Percentiles rank a stretch among this genome's conserved stretches.
These are phyloP conservation scores for Trichophyton mentagrophytes DNA, from an alignment of 2,329 filamentous ascomycete species.

Conservation along the genomic window DNA sequence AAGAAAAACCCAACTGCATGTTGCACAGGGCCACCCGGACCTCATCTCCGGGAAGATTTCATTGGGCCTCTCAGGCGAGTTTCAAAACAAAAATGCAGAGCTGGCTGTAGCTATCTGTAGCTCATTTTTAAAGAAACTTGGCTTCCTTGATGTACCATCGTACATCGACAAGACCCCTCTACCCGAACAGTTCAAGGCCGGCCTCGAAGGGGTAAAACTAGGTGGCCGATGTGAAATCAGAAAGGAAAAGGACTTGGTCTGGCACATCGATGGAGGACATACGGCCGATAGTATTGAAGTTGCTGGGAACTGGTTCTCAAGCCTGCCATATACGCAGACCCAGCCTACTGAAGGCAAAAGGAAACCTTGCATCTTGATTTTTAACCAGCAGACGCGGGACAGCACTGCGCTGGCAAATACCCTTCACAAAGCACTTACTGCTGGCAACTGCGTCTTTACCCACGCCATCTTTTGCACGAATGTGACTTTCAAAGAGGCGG, in stretches of 20 bases:
- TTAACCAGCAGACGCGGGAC: slow-evolving; percentile 86
- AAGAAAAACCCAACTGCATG: slow-evolving; percentile 35
- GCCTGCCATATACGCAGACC: slow-evolving; percentile 31
- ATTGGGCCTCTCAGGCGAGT: slow-evolving; percentile 48
- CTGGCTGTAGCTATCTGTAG: slow-evolving; percentile 42
- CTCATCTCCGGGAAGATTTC: slow-evolving; percentile 34
- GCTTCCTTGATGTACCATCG: slow-evolving; percentile 25
- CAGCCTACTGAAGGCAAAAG: slow-evolving; percentile 15
- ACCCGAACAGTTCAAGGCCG: slow-evolving; percentile 49
- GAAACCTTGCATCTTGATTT: slow-evolving; percentile 54
- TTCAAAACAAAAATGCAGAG: slow-evolving; percentile 51
- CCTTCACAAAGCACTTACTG: slow-evolving; percentile 46
- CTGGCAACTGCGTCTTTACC: slow-evolving; percentile 43
- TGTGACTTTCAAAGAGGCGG: slow-evolving; percentile 47
- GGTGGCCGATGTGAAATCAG: slow-evolving; percentile 67
- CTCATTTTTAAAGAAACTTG: slow-evolving; percentile 28
- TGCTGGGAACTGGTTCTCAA: slow-evolving; percentile 64
- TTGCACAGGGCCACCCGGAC: slow-evolving; percentile 39
- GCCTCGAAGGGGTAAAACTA: slow-evolving; percentile 54
- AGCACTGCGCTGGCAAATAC: slow-evolving; percentile 51
- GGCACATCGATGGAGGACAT: slow-evolving; percentile 81
- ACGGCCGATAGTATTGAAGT: slow-evolving; percentile 70
- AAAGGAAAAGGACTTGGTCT: slow-evolving; percentile 45
- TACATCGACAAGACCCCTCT: slow-evolving; percentile 34
- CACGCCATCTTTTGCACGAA: slow-evolving; percentile 75